These are phyloP conservation scores for Fusarium oxysporum DNA, from an alignment of 2,329 filamentous ascomycete species.

Conservation along the genomic window DNA sequence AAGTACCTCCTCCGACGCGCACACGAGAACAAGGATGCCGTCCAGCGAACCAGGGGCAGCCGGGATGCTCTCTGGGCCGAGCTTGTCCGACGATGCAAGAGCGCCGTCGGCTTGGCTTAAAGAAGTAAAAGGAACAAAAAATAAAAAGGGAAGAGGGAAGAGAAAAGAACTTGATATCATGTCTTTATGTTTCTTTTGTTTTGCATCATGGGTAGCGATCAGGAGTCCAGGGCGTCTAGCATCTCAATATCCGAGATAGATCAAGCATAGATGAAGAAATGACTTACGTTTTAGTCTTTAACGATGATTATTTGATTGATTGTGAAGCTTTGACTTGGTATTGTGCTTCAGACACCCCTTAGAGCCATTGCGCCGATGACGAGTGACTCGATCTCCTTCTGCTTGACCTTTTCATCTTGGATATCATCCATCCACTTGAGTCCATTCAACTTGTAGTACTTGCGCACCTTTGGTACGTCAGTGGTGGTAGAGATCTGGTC, in stretches of 20 bases:
- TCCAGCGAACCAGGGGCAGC: constrained; percentile 70
- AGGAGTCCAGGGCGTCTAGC: constrained; percentile 45
- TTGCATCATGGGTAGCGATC: constrained; percentile 48
- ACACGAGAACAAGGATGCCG: constrained; percentile 79
- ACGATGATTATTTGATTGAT: constrained; percentile 2
- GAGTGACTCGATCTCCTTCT: constrained; percentile 72
- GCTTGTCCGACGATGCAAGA: constrained; percentile 66
- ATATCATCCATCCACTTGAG: constrained; percentile 62
- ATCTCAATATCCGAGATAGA: constrained; percentile 43
- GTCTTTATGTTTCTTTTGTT: constrained; percentile 37
- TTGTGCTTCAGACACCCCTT: constrained; percentile 52
- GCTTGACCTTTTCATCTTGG: constrained; percentile 57
- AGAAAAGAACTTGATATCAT: constrained; percentile 39
- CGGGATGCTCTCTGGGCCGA: constrained; percentile 73
- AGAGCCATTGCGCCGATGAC: constrained; percentile 80
- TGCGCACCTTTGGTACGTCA: constrained; percentile 78
- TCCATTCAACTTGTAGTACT: constrained; percentile 86
- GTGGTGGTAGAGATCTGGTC: constrained; percentile 67
- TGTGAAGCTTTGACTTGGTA: constrained; percentile 5
- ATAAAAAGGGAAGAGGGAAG: constrained; percentile 11
- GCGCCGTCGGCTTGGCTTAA: constrained; percentile 53
- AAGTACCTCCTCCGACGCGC: constrained; percentile 76
- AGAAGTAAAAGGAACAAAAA: constrained; percentile 1
- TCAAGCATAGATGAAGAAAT: constrained; percentile 44
- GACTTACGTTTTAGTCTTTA: constrained; percentile 43